Evolutionary conservation across 2,329 filamentous ascomycete species (phyloP), one percentile per base, ranked within the genome.

Genomic region (Mycocentrospora acerina): DNA sequence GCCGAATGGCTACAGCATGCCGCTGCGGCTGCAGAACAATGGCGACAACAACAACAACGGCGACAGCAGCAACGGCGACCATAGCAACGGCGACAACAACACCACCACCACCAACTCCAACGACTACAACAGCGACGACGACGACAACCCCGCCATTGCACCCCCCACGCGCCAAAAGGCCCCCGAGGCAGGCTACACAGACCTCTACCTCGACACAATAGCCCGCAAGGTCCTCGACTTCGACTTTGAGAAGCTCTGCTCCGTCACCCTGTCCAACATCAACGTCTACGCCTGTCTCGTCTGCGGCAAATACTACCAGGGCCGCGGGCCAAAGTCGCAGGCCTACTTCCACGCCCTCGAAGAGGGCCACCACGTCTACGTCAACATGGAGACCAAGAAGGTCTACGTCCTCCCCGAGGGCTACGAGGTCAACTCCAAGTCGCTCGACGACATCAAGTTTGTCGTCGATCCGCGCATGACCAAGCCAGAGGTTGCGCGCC

Each of bases 221-320:
- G 83, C 95, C 68, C 88, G 93, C 59, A 82, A 85, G 61, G 84
- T 95, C 31, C 83, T 97, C 40, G 93, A 98, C 70, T 97, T 97
- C 65, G 93, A 98, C 70, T 98, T 98, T 66, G 93, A 98, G 67
- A 98, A 98, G 75, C 81, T 96, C 10, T 98, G 93, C 72, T 97
- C 91, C 16, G 79, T 98, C 52, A 95, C 89, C 24, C 79, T 98
- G 7, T 95, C 90, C 32, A 97, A 97, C 66, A 96, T 97, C 72
- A 98, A 98, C 64, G 90, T 98, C 29, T 98, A 98, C 67, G 93
- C 93, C 8, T 98, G 93, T 61, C 80, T 98, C 9, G 88, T 97
- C 1, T 98, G 93, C 67, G 93, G 93, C n/a, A 91, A 89, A 67
- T 98, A 98, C 74, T 98, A 86, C 67, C 90, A 96, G 69, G 93